Percentiles rank a stretch among this genome's conserved stretches.
Evolutionary conservation across 225 moss, liverwort and hornwort species (phyloP).

Genomic region (Pseudoscleropodium purum): DNA sequence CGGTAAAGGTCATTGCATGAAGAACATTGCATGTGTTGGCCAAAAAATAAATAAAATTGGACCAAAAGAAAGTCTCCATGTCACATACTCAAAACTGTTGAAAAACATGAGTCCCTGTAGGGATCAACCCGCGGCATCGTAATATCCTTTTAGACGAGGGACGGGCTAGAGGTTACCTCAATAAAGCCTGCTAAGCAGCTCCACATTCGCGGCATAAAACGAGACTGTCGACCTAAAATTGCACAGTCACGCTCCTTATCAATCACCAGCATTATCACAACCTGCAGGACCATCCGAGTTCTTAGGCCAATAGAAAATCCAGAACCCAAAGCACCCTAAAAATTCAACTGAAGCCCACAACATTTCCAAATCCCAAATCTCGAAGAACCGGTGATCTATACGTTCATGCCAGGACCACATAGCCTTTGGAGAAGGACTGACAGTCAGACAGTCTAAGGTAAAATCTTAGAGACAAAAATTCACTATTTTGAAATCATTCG

Average conservation of each 20-base stretch:
- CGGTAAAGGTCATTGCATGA: background rate
- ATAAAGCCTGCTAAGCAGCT: conserved; percentile 93
- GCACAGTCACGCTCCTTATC: conserved; percentile 84
- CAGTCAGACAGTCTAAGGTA: background rate
- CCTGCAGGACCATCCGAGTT: conserved; percentile 23
- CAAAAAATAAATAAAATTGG: no score
- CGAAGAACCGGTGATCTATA: background rate
- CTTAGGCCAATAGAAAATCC: background rate
- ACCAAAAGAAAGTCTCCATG: background rate
- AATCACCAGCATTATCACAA: conserved; percentile 94
- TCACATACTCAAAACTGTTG: background rate
- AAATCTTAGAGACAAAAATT: background rate
- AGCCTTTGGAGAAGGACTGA: background rate
- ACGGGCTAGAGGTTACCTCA: conserved; percentile 30
- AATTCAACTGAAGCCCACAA: background rate
- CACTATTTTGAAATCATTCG: background rate
- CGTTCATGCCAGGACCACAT: background rate
- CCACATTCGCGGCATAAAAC: conserved; percentile 77
- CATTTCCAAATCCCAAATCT: background rate
- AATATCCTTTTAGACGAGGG: background rate
- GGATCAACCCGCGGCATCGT: background rate
- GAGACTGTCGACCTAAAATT: conserved; percentile 68
- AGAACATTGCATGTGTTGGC: background rate
- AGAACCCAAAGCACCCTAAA: background rate
- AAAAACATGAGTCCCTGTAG: background rate